Evolutionary conservation across 2,329 filamentous ascomycete species (phyloP).

Genomic region (Fusarium sp.): DNA sequence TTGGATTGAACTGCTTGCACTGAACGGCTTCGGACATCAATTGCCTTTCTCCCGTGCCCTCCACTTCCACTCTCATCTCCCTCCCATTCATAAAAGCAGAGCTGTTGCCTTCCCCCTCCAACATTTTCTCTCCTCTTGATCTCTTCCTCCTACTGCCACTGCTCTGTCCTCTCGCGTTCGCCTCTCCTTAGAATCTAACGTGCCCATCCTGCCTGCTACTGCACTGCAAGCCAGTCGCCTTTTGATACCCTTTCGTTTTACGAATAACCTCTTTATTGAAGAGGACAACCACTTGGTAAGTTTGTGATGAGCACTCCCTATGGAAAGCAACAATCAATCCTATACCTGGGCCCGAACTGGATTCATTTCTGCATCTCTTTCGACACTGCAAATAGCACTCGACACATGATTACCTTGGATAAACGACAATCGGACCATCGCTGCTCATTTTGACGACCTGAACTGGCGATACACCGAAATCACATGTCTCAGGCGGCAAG

Average conservation of each 20-base stretch:
- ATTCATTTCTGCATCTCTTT: background rate
- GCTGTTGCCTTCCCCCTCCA: slow-evolving; percentile 39
- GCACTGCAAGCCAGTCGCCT: slow-evolving; percentile 47
- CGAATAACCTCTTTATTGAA: slow-evolving; percentile 36
- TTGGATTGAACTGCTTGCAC: slow-evolving; percentile 16
- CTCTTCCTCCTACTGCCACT: slow-evolving; percentile 33
- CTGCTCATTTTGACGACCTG: slow-evolving; percentile 4
- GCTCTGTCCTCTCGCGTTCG: slow-evolving; percentile 45
- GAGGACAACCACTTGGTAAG: slow-evolving; percentile 46
- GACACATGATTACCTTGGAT: background rate
- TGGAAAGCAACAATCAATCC: slow-evolving; percentile 9
- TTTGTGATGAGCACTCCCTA: slow-evolving; percentile 24
- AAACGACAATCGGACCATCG: slow-evolving; percentile 21
- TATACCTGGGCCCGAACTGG: background rate
- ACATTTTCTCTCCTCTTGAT: slow-evolving; percentile 17
- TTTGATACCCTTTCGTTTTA: slow-evolving; percentile 43
- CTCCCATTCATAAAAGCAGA: slow-evolving; percentile 46
- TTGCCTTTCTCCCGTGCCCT: slow-evolving; percentile 26
- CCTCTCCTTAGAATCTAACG: slow-evolving; percentile 39
- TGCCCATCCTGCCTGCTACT: slow-evolving; percentile 34
- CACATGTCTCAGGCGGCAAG: slow-evolving; percentile 21
- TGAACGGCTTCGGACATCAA: slow-evolving; percentile 34
- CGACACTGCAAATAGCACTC: slow-evolving; percentile 16
- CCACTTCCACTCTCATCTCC: slow-evolving; percentile 18
- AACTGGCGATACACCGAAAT: slow-evolving; percentile 23